Conservation (phyloP, 345 rosid genomes). For the Hibiscus syriacus region DNA sequence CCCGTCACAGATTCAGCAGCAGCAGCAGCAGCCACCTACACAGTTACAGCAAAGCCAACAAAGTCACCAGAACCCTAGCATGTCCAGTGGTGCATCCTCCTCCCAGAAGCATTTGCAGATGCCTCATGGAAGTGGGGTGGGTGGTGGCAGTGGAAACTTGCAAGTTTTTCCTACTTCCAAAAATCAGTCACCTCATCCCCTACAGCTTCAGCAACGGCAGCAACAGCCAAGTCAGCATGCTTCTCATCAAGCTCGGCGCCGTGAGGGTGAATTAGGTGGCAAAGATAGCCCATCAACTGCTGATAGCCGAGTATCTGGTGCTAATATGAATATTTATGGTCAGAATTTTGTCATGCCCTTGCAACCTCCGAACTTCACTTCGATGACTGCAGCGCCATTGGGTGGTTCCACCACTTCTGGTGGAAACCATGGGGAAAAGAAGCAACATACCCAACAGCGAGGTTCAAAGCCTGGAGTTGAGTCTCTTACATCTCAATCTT, state of each 20-base stretch:
- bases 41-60: constrained; percentile 60
- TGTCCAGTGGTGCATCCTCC: constrained; percentile 63
- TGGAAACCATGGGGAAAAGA: constrained; percentile 59
- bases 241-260: constrained; percentile 50
- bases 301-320: constrained; percentile 62
- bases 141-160: constrained; percentile 40
- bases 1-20: constrained; percentile 67
- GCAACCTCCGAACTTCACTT: constrained; percentile 54
- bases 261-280: constrained; percentile 51
- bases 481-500: constrained; percentile 53
- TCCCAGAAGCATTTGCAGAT: constrained; percentile 77
- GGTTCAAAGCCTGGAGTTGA: constrained; percentile 58
- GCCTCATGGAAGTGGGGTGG: constrained; percentile 33
- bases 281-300: constrained; percentile 84
- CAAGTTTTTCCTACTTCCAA: constrained; percentile 64
- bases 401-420: constrained; percentile 35
- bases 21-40: constrained; percentile 13
- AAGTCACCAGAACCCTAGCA: constrained; percentile 62
- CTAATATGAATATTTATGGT: constrained; percentile 45
- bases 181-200: constrained; percentile 44
- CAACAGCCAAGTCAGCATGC: constrained; percentile 49
- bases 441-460: constrained; percentile 42
- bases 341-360: constrained; percentile 62
- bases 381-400: constrained; percentile 50
- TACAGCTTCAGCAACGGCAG: constrained; percentile 56